Base-by-base conservation (phyloP, 2,329 filamentous ascomycete species). In the Chalara sp. region DNA sequence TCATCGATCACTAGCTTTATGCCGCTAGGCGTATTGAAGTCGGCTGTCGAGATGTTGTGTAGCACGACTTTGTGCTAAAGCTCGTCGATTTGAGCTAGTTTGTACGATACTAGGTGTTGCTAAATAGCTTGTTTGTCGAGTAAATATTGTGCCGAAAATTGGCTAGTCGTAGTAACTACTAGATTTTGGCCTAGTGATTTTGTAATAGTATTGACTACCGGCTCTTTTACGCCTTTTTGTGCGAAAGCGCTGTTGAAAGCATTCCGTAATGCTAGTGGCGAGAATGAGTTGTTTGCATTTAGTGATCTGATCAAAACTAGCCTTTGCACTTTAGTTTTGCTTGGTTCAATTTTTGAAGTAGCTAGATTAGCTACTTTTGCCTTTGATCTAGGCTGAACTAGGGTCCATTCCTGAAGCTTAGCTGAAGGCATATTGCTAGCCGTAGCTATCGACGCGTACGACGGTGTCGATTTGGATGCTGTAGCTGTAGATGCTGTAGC, bases 1-100 rank as follows among this genome's bases (percentile, higher is more conserved):
- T 50, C 43, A 3, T 46, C 21, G 2, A 46, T 46, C 3, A 50
- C 32, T 10, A 50, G 33, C 3, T 46, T 32, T 28, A 50, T 46
- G 4, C 48, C 32, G 1, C 46, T 32, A 13, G 13, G 4, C 7
- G 6, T 44, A 32, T 50, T 39, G 29, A 50, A 50, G 11, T 50
- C 31, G 40, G n/a, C 28, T n/a, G 2, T 30, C 3, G 47, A 30
- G 1, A 49, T 28, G 6, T 28, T 43, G 44, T 49, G 32, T 3
- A 43, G 13, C 5, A 49, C 47, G 6, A 49, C 30, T 37, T 21
- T 48, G 29, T 43, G 29, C 41, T 4, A 43, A 4, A 4, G 4
- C 4, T 43, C 41, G 41, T 43, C 41, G 3, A 3, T 43, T 29
- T 43, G 21, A 2, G 4, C 4, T 8, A 4, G 3, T 43, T 43